A percentile compares a stretch with the other conserved stretches of the same genome.
These are phyloP conservation scores for Kwoniella sp. DNA, from an alignment of 768 basidiomycete species.

Conservation along the genomic window DNA sequence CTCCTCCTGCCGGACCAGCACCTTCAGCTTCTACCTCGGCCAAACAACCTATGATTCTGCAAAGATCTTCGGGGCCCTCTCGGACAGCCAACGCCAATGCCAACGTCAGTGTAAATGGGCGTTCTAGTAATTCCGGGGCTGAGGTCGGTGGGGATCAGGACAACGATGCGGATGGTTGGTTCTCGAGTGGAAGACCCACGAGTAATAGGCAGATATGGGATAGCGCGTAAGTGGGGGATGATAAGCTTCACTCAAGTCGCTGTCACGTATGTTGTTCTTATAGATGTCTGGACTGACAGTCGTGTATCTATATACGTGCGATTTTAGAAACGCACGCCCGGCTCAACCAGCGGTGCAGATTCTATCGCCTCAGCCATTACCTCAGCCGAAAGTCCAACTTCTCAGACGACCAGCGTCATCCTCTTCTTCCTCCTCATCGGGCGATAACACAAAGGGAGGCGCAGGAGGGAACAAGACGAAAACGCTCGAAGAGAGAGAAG, in stretches of 20 bases:
- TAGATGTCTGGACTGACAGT: not conserved
- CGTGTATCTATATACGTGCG: no score
- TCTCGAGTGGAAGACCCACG: conserved; percentile 21
- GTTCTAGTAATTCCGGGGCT: not conserved
- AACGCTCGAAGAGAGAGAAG: conserved; percentile 42
- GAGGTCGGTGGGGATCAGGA: not conserved
- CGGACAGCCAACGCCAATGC: not conserved
- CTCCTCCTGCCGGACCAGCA: not conserved
- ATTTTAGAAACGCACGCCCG: conserved; percentile 13
- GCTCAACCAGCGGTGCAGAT: conserved; percentile 15
- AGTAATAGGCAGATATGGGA: conserved; percentile 40
- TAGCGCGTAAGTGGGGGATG: conserved; percentile 24
- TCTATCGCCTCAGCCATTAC: conserved; percentile 16
- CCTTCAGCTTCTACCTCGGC: not conserved
- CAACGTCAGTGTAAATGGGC: not conserved
- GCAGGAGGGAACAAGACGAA: conserved; percentile 46
- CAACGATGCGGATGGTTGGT: conserved; percentile 35
- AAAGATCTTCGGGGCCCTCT: not conserved
- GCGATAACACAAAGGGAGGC: not conserved
- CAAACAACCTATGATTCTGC: conserved; percentile 1
- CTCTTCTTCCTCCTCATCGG: conserved; percentile 4
- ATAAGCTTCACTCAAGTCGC: no score
- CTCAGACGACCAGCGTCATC: conserved; percentile 16
- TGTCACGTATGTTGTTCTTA: not conserved
- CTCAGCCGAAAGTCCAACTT: conserved; percentile 21